Evolutionary conservation across 23 red algal species (phyloP), one percentile per base, ranked within the genome.

Genomic region (Gracilaria domingensis): DNA sequence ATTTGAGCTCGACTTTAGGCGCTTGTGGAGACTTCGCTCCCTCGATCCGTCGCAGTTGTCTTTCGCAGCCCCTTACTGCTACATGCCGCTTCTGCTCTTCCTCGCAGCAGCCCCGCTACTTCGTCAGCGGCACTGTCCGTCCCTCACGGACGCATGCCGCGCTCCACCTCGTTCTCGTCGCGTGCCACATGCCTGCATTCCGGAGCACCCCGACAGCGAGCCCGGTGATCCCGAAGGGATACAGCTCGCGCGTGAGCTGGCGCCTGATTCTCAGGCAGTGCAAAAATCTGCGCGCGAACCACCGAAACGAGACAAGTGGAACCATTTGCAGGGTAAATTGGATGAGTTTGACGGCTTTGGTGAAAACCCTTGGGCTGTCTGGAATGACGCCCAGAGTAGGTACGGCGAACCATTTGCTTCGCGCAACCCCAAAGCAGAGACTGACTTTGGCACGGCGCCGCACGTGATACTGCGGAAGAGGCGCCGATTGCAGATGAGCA

Each of bases 381-480:
- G 87, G 87, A 58, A 90, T 21, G 82, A 23, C 14, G 62, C 62
- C 7, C n/a, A 36, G 37, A 47, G 36, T 23, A 12, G 8, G 36
- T 8, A 17, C 9, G 40, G 77, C 51, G 20, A 66, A 23, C 70
- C 48, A 4, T 7, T 51, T 1, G 35, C 61, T 0, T 25, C 24
- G 53, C 77, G 93, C 23, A 85, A 95, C 29, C 80, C 86, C 8
- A 74, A 84, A 48, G 82, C 82, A 18, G 93, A 95, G 80, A 88
- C 86, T 12, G 93, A 95, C 79, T 84, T 51, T 95, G 93, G 93
- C 57, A 85, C 20, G 20, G n/a, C n/a, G 79, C 93, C 37, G 93
- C 93, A 16, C 75, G 85, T 9, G 85, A 89, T 37, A 44, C 90
- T 1, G 25, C 84, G 24, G 42, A 72, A 24, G 83, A 48, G 9